These are phyloP conservation scores for Asterella californica DNA, from an alignment of 225 moss, liverwort and hornwort species.

Conservation along the genomic window DNA sequence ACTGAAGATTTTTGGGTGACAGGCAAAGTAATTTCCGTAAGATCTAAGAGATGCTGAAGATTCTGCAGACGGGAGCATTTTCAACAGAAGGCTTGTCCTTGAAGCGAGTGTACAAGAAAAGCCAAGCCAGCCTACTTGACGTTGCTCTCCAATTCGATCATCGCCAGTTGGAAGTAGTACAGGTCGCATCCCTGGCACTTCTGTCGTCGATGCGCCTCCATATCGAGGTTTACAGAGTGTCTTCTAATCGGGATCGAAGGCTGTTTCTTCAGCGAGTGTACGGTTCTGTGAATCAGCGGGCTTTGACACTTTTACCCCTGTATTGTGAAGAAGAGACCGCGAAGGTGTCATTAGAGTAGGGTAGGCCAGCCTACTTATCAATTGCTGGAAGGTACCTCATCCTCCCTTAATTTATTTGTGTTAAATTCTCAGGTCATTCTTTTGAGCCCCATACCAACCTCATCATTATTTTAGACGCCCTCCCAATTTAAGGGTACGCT, in stretches of 20 bases:
- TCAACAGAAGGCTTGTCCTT: constrained; percentile 14
- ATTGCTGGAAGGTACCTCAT: constrained; percentile 51
- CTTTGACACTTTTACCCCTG: constrained; percentile 27
- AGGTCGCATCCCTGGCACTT: constrained; percentile 34
- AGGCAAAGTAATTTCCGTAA: constrained; percentile 28
- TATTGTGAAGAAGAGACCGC: constrained; percentile 28
- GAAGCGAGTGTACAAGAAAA: constrained; percentile 11
- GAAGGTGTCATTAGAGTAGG: constrained; percentile 40
- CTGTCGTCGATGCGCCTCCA: constrained; percentile 29
- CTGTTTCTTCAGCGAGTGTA: constrained; percentile 20
- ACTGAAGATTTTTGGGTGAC: constrained; percentile 44
- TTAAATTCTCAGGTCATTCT: constrained; percentile 50
- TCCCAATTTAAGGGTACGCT: constrained; percentile 44
- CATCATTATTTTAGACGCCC: constrained; percentile 44
- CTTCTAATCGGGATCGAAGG: constrained; percentile 33
- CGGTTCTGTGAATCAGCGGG: constrained; percentile 34
- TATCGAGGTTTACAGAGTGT: constrained; percentile 34
- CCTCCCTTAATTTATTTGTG: constrained; percentile 43
- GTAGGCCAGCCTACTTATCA: constrained; percentile 43
- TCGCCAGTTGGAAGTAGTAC: constrained; percentile 29
- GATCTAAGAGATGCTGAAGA: constrained; percentile 33
- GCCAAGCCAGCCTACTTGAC: not conserved
- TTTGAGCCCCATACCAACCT: constrained; percentile 37
- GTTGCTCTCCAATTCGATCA: constrained; percentile 21
- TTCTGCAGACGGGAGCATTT: constrained; percentile 27